Percentiles rank a stretch among this genome's conserved stretches.
These are phyloP conservation scores for Phytophthora fragariae DNA, from an alignment of 352 stramenopile species.

Conservation along the genomic window DNA sequence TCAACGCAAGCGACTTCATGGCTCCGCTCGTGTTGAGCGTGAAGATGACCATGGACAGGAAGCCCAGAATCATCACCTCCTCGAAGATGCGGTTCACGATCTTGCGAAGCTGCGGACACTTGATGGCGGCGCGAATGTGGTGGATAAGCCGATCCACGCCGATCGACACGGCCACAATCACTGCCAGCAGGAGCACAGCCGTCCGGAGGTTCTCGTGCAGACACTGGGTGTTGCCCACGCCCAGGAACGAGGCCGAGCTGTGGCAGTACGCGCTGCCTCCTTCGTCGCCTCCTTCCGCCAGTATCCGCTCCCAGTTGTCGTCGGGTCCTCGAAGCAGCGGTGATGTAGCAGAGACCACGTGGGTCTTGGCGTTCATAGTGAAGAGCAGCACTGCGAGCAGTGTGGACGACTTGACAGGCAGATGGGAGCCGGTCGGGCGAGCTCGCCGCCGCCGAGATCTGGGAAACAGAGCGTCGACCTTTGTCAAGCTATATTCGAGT, in stretches of 20 bases:
- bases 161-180: constrained; percentile 83
- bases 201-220: constrained; percentile 77
- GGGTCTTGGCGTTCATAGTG: constrained; percentile 16
- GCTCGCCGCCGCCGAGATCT: constrained; percentile 12
- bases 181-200: constrained; percentile 73
- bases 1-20: constrained; percentile 58
- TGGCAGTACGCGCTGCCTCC: constrained; percentile 46
- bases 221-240: constrained; percentile 83
- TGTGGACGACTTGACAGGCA: constrained; percentile 22
- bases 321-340: constrained; percentile 17
- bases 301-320: constrained; percentile 9
- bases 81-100: constrained; percentile 91
- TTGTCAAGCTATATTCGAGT: neutral
- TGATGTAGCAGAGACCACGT: constrained; percentile 4
- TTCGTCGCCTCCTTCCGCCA: constrained; percentile 18
- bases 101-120: constrained; percentile 80
- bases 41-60: constrained; percentile 91
- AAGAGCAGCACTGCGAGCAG: constrained; percentile 24
- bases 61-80: constrained; percentile 90
- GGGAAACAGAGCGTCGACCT: neutral
- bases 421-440: constrained; percentile 3
- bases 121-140: constrained; percentile 57
- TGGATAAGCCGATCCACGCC: constrained; percentile 67
- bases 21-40: constrained; percentile 85
- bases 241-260: constrained; percentile 71